phyloP scores from a whole-genome alignment of 257 asterid species.

The Solanum verrucosum region DNA sequence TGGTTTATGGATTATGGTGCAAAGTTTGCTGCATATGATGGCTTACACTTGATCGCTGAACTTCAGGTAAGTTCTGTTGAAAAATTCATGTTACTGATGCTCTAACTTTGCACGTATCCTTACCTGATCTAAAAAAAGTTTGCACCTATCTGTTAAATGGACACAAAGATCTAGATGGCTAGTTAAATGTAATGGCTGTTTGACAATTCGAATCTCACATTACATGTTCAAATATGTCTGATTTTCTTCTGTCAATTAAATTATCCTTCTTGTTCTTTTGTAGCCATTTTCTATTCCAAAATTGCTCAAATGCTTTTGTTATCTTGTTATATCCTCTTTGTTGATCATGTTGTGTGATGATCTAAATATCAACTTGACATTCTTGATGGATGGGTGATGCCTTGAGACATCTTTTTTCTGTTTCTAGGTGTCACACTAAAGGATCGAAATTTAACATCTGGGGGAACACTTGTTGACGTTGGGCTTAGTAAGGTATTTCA shows the following conservation, averaged over 20 bases:
- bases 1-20: slow-evolving; percentile 16
- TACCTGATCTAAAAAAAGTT: background rate
- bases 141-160: slow-evolving; percentile 17
- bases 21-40: slow-evolving; percentile 70
- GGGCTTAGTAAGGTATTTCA: slow-evolving; percentile 81
- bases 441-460: slow-evolving; percentile 27
- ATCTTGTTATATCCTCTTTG: background rate
- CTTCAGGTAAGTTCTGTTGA: slow-evolving; percentile 85
- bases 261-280: background rate
- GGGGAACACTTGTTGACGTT: slow-evolving; percentile 73
- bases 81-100: slow-evolving; percentile 54
- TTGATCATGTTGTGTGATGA: background rate
- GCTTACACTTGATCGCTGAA: slow-evolving; percentile 95
- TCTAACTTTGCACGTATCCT: slow-evolving; percentile 10
- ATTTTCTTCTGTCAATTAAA: background rate
- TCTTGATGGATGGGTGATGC: background rate
- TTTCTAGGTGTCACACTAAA: slow-evolving; percentile 60
- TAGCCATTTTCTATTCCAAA: background rate
- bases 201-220: background rate
- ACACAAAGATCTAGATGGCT: background rate
- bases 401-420: slow-evolving; percentile 5
- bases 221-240: background rate
- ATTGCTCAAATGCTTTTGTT: background rate
- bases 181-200: background rate
- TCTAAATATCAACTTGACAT: background rate